Percentiles rank a stretch among this genome's conserved stretches.
phyloP scores from a whole-genome alignment of 2,329 filamentous ascomycete genomes.

The Aspergillus pseudotamarii region DNA sequence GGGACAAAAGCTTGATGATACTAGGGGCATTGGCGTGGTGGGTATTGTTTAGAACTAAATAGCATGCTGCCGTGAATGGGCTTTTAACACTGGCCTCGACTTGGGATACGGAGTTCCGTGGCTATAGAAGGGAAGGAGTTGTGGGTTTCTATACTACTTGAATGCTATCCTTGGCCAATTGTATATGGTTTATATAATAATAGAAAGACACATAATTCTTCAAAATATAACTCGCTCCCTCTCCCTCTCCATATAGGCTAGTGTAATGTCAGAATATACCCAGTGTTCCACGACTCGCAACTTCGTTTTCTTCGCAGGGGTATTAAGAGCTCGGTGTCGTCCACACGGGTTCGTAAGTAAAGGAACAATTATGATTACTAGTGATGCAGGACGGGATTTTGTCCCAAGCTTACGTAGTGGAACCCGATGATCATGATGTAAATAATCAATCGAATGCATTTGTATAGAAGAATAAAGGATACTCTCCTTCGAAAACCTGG shows the following conservation, averaged over 20 bases:
- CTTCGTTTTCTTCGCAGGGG: no score
- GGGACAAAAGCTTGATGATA: not conserved
- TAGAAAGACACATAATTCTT: no score
- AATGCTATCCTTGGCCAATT: no score
- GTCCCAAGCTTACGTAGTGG: not conserved
- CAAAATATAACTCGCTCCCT: no score
- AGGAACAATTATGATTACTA: not conserved
- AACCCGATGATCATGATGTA: slow-evolving; percentile 19
- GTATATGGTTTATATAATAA: no score
- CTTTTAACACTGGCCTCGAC: not conserved
- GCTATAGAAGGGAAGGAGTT: no score
- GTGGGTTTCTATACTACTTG: not conserved
- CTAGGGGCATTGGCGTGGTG: not conserved
- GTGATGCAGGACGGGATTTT: not conserved
- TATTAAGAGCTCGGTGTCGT: no score
- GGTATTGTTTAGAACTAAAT: not conserved
- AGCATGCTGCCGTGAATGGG: not conserved
- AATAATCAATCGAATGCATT: not conserved
- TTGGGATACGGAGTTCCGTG: not conserved
- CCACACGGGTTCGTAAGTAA: no score
- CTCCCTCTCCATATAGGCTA: no score
- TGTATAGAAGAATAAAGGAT: not conserved
- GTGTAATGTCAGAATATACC: no score
- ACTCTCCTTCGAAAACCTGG: no score
- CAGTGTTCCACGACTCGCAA: no score